A percentile compares a stretch with the other conserved stretches of the same genome.
Conservation (phyloP, 306 rosid species). For the Trifolium subterraneum region DNA sequence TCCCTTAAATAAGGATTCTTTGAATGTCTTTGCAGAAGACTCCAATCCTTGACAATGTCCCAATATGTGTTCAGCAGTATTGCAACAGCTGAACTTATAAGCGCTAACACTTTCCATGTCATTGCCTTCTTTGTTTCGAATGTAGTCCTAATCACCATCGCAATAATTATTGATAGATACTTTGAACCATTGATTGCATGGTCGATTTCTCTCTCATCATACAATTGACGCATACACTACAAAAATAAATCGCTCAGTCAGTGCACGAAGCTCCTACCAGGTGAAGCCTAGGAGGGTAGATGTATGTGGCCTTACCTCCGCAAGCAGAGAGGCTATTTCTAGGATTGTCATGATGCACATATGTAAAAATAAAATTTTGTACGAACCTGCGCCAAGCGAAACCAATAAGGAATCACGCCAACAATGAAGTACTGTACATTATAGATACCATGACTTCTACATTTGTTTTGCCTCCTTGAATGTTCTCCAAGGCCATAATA, state of each 20-base stretch:
- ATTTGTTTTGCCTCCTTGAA: conserved; percentile 68
- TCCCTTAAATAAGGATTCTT: conserved; percentile 65
- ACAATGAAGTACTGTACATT: conserved; percentile 53
- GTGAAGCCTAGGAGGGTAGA: too few species aligned
- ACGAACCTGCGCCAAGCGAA: conserved; percentile 68
- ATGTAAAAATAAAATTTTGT: neutral
- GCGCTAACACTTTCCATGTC: conserved; percentile 62
- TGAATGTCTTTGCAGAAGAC: conserved; percentile 63
- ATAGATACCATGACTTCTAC: conserved; percentile 56
- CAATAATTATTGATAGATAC: conserved; percentile 63
- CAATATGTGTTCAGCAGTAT: conserved; percentile 51
- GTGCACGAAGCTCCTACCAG: neutral
- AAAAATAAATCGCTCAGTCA: conserved; percentile 29
- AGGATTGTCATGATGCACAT: neutral
- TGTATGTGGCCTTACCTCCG: too few species aligned
- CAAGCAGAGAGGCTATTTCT: neutral
- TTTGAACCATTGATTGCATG: conserved; percentile 56
- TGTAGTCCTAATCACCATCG: conserved; percentile 58
- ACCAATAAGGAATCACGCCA: conserved; percentile 66
- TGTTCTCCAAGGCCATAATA: conserved; percentile 73
- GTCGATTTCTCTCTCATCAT: conserved; percentile 48
- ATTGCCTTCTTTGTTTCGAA: conserved; percentile 57
- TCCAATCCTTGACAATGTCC: conserved; percentile 73
- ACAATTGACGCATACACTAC: conserved; percentile 59
- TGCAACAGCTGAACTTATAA: conserved; percentile 61